These are phyloP conservation scores for Aspergillus oerlinghausenensis DNA, from an alignment of 2,329 filamentous ascomycete species.

Conservation along the genomic window DNA sequence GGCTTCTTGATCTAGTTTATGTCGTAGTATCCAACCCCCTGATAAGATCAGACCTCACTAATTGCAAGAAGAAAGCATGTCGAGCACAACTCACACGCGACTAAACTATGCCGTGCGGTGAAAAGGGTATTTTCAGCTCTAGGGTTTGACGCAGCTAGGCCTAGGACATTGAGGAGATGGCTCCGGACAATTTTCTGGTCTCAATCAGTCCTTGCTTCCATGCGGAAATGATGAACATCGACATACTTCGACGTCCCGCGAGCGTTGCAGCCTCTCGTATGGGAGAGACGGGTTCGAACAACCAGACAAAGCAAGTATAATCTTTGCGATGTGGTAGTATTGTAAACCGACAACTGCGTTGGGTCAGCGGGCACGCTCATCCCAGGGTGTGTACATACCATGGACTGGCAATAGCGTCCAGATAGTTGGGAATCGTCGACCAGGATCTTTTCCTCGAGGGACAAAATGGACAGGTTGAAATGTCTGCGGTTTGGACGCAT, in stretches of 20 bases:
- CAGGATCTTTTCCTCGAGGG: constrained; percentile 13
- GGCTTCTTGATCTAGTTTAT: constrained; percentile 20
- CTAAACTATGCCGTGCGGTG: constrained; percentile 23
- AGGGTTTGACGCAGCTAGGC: constrained; percentile 21
- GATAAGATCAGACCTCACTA: background rate
- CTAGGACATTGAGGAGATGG: constrained; percentile 21
- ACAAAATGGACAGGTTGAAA: constrained; percentile 25
- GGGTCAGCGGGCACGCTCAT: background rate
- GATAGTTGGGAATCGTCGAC: constrained; percentile 25
- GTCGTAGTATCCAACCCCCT: constrained; percentile 26
- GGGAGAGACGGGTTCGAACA: constrained; percentile 6
- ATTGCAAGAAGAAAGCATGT: background rate
- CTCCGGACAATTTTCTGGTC: constrained; percentile 17
- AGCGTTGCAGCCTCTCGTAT: constrained; percentile 18
- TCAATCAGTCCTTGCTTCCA: background rate
- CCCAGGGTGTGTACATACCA: constrained; percentile 6
- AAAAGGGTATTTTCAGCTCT: constrained; percentile 25
- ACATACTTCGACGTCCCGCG: constrained; percentile 19
- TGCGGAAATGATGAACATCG: background rate
- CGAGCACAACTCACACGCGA: constrained; percentile 17
- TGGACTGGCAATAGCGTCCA: constrained; percentile 32
- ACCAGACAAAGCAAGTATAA: constrained; percentile 21
- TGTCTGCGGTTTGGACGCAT: constrained; percentile 16
- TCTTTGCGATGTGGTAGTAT: constrained; percentile 33
- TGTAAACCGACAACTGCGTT: constrained; percentile 29